A percentile compares a stretch with the other conserved stretches of the same genome.
phyloP scores from a whole-genome alignment of 352 stramenopile genomes.

The Phytopythium chamaehyphon region DNA sequence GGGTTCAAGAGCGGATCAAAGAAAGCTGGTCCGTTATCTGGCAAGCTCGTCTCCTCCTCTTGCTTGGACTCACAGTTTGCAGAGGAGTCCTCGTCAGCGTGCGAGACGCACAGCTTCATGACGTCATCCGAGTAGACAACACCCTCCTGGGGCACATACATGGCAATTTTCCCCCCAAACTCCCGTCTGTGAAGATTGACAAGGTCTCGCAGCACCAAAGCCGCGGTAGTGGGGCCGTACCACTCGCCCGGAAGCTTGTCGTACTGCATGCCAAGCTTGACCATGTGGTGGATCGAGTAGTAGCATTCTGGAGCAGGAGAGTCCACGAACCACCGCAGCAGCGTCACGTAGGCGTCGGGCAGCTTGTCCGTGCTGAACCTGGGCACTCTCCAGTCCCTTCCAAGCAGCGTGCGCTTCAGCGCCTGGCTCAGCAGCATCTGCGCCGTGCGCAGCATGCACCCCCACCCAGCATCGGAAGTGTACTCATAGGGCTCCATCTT shows the following conservation, averaged over 20 bases:
- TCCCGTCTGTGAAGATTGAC: constrained; percentile 65
- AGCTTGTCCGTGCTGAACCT: constrained; percentile 34
- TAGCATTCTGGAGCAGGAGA: constrained; percentile 56
- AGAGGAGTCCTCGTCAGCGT: constrained; percentile 30
- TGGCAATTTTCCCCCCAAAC: constrained; percentile 38
- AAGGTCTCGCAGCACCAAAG: constrained; percentile 85
- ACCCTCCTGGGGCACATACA: constrained; percentile 84
- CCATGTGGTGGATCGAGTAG: constrained; percentile 92
- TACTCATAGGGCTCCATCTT: constrained; percentile 84
- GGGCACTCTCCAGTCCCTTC: constrained; percentile 39
- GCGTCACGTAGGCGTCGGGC: constrained; percentile 33
- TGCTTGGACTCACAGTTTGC: constrained; percentile 1
- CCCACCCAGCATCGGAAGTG: constrained; percentile 93
- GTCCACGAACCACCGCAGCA: constrained; percentile 88
- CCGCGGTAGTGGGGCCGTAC: constrained; percentile 90
- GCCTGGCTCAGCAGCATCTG: constrained; percentile 94
- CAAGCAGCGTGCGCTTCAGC: constrained; percentile 76
- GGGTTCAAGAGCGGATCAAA: constrained; percentile 85
- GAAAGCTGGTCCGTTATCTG: constrained; percentile 27
- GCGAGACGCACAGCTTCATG: constrained; percentile 61
- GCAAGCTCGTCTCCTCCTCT: constrained; percentile 1
- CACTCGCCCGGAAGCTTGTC: constrained; percentile 91
- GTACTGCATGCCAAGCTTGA: constrained; percentile 86
- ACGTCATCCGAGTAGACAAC: constrained; percentile 82
- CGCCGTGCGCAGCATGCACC: constrained; percentile 94